phyloP scores from a whole-genome alignment of 805 yeast species.

The Zygosaccharomyces gambellarensis region DNA sequence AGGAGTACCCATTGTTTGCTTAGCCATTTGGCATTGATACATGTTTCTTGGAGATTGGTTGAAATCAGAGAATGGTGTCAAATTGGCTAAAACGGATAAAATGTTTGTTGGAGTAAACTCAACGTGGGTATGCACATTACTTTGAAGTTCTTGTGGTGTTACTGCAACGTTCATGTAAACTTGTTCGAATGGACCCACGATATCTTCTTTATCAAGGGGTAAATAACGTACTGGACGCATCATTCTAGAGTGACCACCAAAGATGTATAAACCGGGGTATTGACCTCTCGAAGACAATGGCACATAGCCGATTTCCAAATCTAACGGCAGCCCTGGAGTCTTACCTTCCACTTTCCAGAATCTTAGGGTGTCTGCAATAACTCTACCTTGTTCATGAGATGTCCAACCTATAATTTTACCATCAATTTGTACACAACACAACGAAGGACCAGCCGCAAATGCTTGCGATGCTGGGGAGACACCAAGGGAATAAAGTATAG shows the following conservation, averaged over 20 bases:
- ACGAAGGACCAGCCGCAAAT: conserved; percentile 79
- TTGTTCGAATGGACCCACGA: conserved; percentile 97
- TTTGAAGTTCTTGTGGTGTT: conserved; percentile 82
- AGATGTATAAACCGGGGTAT: conserved; percentile 90
- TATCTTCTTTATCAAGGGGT: conserved; percentile 76
- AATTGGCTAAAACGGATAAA: conserved; percentile 87
- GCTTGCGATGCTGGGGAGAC: conserved; percentile 69
- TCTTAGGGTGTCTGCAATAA: conserved; percentile 85
- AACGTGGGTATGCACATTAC: conserved; percentile 81
- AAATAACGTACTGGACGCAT: conserved; percentile 90
- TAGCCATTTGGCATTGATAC: conserved; percentile 99
- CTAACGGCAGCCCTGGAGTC: conserved; percentile 67
- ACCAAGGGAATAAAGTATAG: conserved; percentile 64
- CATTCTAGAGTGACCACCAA: conserved; percentile 93
- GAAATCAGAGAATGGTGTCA: conserved; percentile 97
- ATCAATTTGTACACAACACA: conserved; percentile 89
- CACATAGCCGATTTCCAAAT: conserved; percentile 89
- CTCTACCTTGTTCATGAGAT: conserved; percentile 78
- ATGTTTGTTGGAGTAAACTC: conserved; percentile 94
- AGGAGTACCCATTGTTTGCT: conserved; percentile 99
- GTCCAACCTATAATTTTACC: conserved; percentile 94
- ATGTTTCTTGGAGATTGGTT: conserved; percentile 99
- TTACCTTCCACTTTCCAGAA: conserved; percentile 85
- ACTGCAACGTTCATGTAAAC: conserved; percentile 96
- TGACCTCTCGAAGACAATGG: conserved; percentile 96